Conservation (phyloP, 768 basidiomycete genomes). For the Chlorophyllum brunneum region DNA sequence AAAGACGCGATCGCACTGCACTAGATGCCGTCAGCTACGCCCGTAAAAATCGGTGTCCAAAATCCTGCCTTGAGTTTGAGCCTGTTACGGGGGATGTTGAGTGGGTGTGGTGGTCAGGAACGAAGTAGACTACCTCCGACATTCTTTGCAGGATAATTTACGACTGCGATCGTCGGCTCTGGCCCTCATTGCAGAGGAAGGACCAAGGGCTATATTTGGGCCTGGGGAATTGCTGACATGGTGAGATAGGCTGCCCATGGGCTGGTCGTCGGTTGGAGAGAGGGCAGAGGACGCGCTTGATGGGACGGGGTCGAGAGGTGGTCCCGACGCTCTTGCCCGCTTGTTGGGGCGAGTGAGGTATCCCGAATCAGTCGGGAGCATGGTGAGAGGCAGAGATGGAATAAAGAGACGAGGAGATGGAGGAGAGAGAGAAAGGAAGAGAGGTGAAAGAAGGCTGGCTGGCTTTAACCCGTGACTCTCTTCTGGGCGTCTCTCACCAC, state of each 20-base stretch:
- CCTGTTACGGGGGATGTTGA: slow-evolving; percentile 21
- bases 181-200: slow-evolving; percentile 12
- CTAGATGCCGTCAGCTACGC: slow-evolving; percentile 8
- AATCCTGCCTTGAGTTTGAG: slow-evolving; percentile 44
- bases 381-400: slow-evolving; percentile 1
- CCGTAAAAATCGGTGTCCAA: not conserved
- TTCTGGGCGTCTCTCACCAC: slow-evolving; percentile 10
- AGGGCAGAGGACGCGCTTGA: not conserved
- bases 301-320: not conserved
- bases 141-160: slow-evolving; percentile 48
- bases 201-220: slow-evolving; percentile 8
- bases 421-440: slow-evolving; percentile 6
- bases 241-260: not conserved
- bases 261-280: slow-evolving; percentile 2
- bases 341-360: slow-evolving; percentile 2
- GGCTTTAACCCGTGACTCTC: slow-evolving; percentile 16
- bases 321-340: slow-evolving; percentile 3
- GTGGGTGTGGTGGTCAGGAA: not conserved
- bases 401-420: no score
- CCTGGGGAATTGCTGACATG: slow-evolving; percentile 4
- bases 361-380: slow-evolving; percentile 11
- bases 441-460: not conserved
- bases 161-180: slow-evolving; percentile 40
- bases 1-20: slow-evolving; percentile 60
- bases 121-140: slow-evolving; percentile 37